phyloP scores from a whole-genome alignment of 306 rosid genomes.

The Arachis hypogaea region DNA sequence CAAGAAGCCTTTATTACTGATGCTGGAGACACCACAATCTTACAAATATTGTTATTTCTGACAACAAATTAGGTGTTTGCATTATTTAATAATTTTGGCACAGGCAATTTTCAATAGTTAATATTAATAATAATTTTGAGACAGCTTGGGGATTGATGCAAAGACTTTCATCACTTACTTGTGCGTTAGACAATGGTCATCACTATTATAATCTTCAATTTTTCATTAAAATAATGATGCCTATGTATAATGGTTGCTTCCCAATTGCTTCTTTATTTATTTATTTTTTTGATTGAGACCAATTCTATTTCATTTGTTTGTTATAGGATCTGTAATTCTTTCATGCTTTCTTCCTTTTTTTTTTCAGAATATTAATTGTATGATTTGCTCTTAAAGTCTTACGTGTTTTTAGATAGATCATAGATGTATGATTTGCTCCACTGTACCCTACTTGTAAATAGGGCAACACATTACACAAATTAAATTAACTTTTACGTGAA shows the following conservation, averaged over 20 bases:
- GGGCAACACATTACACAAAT: not conserved
- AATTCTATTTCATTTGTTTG: constrained; percentile 1
- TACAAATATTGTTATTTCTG: constrained; percentile 13
- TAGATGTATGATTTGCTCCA: not conserved
- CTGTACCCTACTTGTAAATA: not conserved
- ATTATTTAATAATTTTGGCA: not conserved
- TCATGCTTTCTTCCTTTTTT: not conserved
- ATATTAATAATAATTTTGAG: not conserved
- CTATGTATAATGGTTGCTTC: not conserved
- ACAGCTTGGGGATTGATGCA: constrained; percentile 31
- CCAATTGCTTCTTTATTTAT: not conserved
- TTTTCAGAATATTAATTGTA: not conserved
- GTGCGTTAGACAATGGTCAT: constrained; percentile 28
- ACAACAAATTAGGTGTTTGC: not conserved
- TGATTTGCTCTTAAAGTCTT: not conserved
- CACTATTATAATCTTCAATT: not conserved
- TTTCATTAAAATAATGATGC: not conserved
- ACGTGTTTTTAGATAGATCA: not conserved
- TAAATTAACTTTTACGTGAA: no score
- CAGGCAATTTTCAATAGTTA: constrained; percentile 15
- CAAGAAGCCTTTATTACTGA: constrained; percentile 7
- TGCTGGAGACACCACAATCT: constrained; percentile 31
- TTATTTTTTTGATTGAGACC: not conserved
- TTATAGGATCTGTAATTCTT: constrained; percentile 1
- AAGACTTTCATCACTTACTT: constrained; percentile 33